Evolutionary conservation across 495 filamentous ascomycete species (phyloP).

Genomic region (Penicillium lagena): DNA sequence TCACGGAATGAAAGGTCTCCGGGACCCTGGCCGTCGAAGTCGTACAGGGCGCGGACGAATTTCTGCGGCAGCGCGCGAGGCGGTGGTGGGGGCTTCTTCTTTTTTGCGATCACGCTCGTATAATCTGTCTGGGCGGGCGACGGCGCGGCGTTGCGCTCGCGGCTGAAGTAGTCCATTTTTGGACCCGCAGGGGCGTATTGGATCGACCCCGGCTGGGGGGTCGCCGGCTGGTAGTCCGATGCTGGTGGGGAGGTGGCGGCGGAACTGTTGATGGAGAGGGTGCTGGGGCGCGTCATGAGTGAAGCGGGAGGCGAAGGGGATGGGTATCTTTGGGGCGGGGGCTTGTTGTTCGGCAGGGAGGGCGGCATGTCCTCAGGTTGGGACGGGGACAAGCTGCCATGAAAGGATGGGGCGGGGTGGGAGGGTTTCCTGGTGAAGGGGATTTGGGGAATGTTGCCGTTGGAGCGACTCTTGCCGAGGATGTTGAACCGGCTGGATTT

Average conservation of each 20-base stretch:
- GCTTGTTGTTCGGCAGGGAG: too few species aligned
- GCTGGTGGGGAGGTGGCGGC: conserved; percentile 16
- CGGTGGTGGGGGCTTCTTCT: conserved; percentile 63
- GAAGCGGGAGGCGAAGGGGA: conserved; percentile 4
- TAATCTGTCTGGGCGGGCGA: not conserved
- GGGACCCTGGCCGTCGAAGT: conserved; percentile 63
- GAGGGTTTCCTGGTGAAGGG: not conserved
- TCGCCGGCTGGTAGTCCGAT: conserved; percentile 8
- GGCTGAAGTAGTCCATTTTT: conserved; percentile 46
- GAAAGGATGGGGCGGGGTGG: too few species aligned
- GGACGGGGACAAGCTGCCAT: too few species aligned
- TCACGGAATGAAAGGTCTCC: conserved; percentile 79
- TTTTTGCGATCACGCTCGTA: conserved; percentile 27
- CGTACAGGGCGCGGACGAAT: conserved; percentile 76
- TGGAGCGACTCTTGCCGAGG: not conserved
- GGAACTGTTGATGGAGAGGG: conserved; percentile 13
- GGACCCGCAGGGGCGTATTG: conserved; percentile 21
- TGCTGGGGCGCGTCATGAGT: conserved; percentile 6
- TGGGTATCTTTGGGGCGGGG: too few species aligned
- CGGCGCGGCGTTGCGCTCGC: conserved; percentile 25
- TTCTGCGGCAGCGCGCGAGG: conserved; percentile 58
- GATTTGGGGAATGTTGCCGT: conserved; percentile 7
- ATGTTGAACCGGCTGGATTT: not conserved
- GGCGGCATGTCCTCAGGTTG: too few species aligned
- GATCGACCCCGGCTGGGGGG: conserved; percentile 6